These are phyloP conservation scores for Solanum etuberosum DNA, from an alignment of 257 asterid genomes.

Conservation along the genomic window DNA sequence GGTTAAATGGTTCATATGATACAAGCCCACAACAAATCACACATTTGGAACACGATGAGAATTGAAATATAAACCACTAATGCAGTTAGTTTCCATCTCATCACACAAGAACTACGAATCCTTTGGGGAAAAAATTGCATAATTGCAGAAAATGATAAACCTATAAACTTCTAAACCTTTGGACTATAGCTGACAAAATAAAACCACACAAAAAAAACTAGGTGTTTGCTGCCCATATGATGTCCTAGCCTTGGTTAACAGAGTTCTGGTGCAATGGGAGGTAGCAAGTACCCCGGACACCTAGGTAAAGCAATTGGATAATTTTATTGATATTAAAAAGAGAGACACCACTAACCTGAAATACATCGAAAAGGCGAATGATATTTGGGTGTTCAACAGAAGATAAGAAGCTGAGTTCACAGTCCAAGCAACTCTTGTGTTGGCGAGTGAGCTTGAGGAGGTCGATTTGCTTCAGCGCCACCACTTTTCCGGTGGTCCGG, in stretches of 20 bases:
- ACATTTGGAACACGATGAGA: neutral
- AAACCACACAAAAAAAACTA: no score
- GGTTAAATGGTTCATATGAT: neutral
- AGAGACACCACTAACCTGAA: constrained; percentile 17
- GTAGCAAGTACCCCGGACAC: no score
- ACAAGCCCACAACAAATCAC: neutral
- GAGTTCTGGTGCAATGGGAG: no score
- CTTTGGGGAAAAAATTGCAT: no score
- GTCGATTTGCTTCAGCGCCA: constrained; percentile 31
- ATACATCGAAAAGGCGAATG: constrained; percentile 36
- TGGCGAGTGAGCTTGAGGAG: constrained; percentile 26
- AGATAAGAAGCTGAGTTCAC: constrained; percentile 39
- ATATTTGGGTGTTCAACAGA: constrained; percentile 50
- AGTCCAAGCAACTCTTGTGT: constrained; percentile 37
- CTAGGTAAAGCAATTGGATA: neutral
- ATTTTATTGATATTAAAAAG: neutral
- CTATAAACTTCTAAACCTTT: no score
- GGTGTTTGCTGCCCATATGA: no score
- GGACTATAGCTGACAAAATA: no score
- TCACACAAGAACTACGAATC: neutral
- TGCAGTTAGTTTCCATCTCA: neutral
- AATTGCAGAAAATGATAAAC: no score
- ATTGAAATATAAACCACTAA: neutral
- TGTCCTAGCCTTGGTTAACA: no score
- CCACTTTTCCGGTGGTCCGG: constrained; percentile 26